Conservation (phyloP, 2,329 filamentous ascomycete species). For the Lachnellula hyalina region DNA sequence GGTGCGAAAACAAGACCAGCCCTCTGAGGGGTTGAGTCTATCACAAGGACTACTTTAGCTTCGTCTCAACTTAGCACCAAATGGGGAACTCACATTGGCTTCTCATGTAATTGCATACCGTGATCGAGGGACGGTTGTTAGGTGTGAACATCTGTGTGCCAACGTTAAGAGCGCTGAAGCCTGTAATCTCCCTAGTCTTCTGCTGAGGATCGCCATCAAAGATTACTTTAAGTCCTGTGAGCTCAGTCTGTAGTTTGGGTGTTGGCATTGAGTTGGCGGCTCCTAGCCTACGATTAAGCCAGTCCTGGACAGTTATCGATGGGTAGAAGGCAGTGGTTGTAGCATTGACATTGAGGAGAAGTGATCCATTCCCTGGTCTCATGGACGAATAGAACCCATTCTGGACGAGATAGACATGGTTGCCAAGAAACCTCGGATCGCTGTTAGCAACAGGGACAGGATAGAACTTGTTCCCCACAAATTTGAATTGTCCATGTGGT, state of each 20-base stretch:
- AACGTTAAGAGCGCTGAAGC: too few relatives aligned
- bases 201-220: too few relatives aligned
- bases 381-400: constrained; percentile 13
- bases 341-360: constrained; percentile 14
- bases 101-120: too few relatives aligned
- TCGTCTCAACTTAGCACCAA: not conserved
- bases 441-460: not conserved
- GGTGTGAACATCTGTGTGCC: too few relatives aligned
- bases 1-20: not conserved
- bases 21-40: too few relatives aligned
- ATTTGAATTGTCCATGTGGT: not conserved
- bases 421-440: not conserved
- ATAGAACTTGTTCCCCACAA: constrained; percentile 11
- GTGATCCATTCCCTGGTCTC: constrained; percentile 7
- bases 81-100: too few relatives aligned
- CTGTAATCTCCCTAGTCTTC: too few relatives aligned
- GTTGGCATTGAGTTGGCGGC: not conserved
- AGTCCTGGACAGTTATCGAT: not conserved
- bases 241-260: not conserved
- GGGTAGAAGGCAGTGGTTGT: constrained; percentile 13
- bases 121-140: too few relatives aligned
- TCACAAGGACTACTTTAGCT: not conserved
- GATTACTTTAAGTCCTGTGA: not conserved
- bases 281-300: too few relatives aligned
- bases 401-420: not conserved